These are phyloP conservation scores for Coemansia sp. DNA, from an alignment of 192 early-diverging fungal genomes.

Conservation along the genomic window DNA sequence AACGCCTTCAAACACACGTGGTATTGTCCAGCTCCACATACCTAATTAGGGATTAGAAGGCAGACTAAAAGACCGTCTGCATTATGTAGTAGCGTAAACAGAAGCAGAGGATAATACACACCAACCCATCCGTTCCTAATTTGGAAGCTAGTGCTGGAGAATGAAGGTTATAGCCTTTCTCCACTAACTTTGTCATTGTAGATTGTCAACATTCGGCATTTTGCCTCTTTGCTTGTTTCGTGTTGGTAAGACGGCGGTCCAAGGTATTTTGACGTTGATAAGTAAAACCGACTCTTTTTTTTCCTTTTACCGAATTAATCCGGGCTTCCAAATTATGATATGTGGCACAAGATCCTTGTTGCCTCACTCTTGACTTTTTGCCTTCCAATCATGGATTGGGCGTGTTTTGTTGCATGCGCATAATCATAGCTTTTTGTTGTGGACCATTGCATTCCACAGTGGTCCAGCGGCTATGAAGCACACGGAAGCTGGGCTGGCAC, in stretches of 20 bases:
- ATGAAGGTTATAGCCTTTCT: background rate
- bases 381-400: background rate
- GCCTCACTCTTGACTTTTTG: background rate
- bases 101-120: background rate
- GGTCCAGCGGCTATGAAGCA: background rate
- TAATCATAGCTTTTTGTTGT: background rate
- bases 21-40: slow-evolving; percentile 22
- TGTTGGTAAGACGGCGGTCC: slow-evolving; percentile 1
- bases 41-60: slow-evolving; percentile 23
- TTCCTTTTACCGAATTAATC: slow-evolving; percentile 9
- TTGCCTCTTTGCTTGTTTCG: background rate
- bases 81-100: background rate
- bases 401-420: background rate
- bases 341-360: slow-evolving; percentile 4
- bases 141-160: background rate
- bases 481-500: background rate
- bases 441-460: background rate
- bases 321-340: background rate
- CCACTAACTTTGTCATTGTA: slow-evolving; percentile 5
- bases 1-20: background rate
- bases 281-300: slow-evolving; percentile 5
- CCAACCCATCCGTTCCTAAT: background rate
- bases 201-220: background rate
- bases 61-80: background rate
- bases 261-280: background rate